These are phyloP conservation scores for Aureobasidium leucospermi DNA, from an alignment of 2,329 filamentous ascomycete genomes.

Conservation along the genomic window DNA sequence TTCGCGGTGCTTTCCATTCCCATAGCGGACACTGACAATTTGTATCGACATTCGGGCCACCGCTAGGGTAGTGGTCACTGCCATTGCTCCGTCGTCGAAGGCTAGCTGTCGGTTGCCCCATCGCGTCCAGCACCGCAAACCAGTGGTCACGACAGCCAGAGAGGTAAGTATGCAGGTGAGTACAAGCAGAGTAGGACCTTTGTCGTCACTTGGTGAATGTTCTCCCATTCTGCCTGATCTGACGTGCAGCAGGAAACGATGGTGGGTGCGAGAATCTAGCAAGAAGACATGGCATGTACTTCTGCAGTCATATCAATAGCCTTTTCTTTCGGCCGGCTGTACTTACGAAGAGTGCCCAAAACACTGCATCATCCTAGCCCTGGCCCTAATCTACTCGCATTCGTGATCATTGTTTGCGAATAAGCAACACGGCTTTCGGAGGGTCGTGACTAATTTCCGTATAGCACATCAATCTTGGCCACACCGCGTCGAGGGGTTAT, in stretches of 20 bases:
- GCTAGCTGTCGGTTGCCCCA: conserved; percentile 18
- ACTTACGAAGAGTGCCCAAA: neutral
- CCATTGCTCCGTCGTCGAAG: conserved; percentile 35
- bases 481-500: neutral
- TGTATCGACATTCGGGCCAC: conserved; percentile 30
- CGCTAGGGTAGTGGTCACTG: conserved; percentile 24
- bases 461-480: neutral
- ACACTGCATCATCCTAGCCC: neutral
- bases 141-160: conserved; percentile 12
- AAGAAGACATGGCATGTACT: neutral
- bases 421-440: neutral
- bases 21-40: conserved; percentile 27
- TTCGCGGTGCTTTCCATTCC: conserved; percentile 34
- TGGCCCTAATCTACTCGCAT: neutral
- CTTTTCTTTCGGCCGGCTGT: neutral
- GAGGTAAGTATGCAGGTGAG: conserved; percentile 14
- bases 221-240: neutral
- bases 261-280: neutral
- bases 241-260: neutral
- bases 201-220: conserved; percentile 5
- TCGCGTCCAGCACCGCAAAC: conserved; percentile 13
- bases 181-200: conserved; percentile 14
- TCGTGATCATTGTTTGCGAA: neutral
- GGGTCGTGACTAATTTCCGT: neutral
- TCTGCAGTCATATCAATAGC: neutral